Base-by-base conservation (phyloP, 2,329 filamentous ascomycete species). In the Microcyclosporella mali region DNA sequence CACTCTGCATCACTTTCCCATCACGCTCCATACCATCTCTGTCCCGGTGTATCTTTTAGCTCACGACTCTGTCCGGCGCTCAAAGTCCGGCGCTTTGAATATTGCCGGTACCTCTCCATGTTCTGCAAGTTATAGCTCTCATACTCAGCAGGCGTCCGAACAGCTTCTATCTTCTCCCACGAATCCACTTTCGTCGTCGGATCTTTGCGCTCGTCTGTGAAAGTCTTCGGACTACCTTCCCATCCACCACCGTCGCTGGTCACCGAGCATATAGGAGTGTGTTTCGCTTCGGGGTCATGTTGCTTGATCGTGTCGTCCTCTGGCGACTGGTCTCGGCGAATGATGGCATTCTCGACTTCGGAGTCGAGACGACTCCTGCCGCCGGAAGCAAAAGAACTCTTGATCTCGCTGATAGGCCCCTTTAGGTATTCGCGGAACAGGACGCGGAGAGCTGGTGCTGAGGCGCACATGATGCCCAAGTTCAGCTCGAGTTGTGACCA, bases 361-460 rank as follows among this genome's bases (percentile, higher is more conserved):
- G 49, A 49, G 14, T 40, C 33, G 25, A 37, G 28, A 12, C 36
- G 45, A n/a, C 31, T 45, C 16, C 43, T 19, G 17, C n/a, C 35
- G 16, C n/a, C 17, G 12, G 38, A 40, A 7, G 35, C 41, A 18
- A 40, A 36, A 18, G 41, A 43, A 10, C 35, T 27, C 14, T 42
- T 50, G 31, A 45, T 41, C 19, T 47, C 40, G 14, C 35, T 31
- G 10, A 54, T 28, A 16, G 47, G 43, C 16, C 25, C 40, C 33
- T 50, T 56, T 38, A 69, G 59, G 52, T 68, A 70, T 14, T 59
- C 61, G n/a, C 58, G 56, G 58, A 70, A 68, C 49, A 70, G 66
- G 14, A 66, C 60, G 21, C 70, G 68, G 17, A 72, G 56, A 1
- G 69, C 66, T 1, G 69, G 68, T 0, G 65, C 66, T 1, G 62